Base-by-base conservation (phyloP, 2,329 filamentous ascomycete species). In the Ophiosphaerella narmari region DNA sequence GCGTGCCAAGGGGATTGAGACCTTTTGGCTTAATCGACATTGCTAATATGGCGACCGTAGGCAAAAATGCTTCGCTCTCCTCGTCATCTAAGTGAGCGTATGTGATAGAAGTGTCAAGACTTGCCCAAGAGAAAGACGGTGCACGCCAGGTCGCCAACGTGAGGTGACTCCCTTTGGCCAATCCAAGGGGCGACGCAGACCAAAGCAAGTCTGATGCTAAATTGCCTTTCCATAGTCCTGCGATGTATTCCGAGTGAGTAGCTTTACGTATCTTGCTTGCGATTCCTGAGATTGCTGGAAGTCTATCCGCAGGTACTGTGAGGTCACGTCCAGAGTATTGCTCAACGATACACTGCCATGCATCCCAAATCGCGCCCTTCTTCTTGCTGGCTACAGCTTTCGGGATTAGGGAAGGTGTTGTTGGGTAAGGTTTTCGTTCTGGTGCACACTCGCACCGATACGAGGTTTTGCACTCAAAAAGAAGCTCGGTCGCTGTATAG, bases 211-310 rank as follows among this genome's bases (percentile, higher is more conserved):
- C 69, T 7, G 55, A 60, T 3, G 63, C 60, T 12, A 72, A 39
- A n/a, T 70, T 67, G 11, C 52, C 48, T 39, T 65, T 65, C 68
- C 69, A 72, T 0, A 72, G 35, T n/a, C 70, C 69, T 12, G 65
- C 65, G n/a, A 71, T n/a, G 21, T 71, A 73, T 2, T 57, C 52
- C 1, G 67, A 70, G 11, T 58, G 48, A 7, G 67, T 68, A 11
- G 62, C 64, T 35, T 61, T 58, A 26, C 59, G 53, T 31, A 72
- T 67, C 36, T 66, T 68, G 21, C 48, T 55, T n/a, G 70, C 68
- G 16, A 73, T 68, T 3, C 70, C 69, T 8, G 68, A 71, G 18
- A 73, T 63, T 1, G 69, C 68, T 13, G 67, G 67, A 7, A 73
- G 48, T 34, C 67, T 71, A 38, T 72, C 69, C 1, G 36, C 46